A percentile compares a stretch with the other conserved stretches of the same genome.
Evolutionary conservation across 345 rosid species (phyloP).

Genomic region (Mercurialis annua): DNA sequence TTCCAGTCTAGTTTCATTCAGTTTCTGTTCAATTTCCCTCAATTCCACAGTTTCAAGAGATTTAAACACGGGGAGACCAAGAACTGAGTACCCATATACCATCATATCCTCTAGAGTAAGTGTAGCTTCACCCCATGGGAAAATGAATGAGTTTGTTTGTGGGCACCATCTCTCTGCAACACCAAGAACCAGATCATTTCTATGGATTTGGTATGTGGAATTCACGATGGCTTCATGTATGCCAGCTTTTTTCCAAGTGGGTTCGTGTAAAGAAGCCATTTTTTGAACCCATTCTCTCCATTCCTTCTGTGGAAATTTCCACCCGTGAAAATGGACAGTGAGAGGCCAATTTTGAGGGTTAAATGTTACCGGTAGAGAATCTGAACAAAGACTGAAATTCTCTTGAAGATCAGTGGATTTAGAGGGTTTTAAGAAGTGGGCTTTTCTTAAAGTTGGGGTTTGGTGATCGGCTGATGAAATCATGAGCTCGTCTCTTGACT

Average conservation of each 20-base stretch:
- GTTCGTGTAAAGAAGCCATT: conserved; percentile 32
- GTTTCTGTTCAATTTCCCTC: conserved; percentile 19
- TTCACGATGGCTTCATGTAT: conserved; percentile 43
- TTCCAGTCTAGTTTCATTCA: conserved; percentile 20
- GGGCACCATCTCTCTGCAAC: conserved; percentile 49
- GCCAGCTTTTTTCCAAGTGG: conserved; percentile 44
- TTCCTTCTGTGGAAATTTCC: conserved; percentile 16
- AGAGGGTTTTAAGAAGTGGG: conserved; percentile 25
- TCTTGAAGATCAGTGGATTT: conserved; percentile 13
- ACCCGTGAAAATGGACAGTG: conserved; percentile 24
- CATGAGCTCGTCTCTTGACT: conserved; percentile 20
- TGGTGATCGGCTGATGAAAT: neutral
- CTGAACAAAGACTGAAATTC: conserved; percentile 24
- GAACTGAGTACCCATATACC: conserved; percentile 36
- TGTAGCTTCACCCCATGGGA: conserved; percentile 60
- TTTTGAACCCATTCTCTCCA: conserved; percentile 46
- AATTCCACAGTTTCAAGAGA: conserved; percentile 3
- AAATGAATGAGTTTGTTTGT: conserved; percentile 46
- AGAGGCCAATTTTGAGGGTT: conserved; percentile 26
- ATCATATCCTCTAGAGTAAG: conserved; percentile 46
- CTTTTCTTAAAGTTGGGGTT: conserved; percentile 12
- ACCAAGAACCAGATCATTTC: conserved; percentile 29
- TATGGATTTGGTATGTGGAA: conserved; percentile 32
- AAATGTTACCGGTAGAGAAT: conserved; percentile 11
- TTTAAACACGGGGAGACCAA: conserved; percentile 38